A percentile compares a stretch with the other conserved stretches of the same genome.
Conservation (phyloP, 2,329 filamentous ascomycete genomes). For the Incumbomyces delicatus region DNA sequence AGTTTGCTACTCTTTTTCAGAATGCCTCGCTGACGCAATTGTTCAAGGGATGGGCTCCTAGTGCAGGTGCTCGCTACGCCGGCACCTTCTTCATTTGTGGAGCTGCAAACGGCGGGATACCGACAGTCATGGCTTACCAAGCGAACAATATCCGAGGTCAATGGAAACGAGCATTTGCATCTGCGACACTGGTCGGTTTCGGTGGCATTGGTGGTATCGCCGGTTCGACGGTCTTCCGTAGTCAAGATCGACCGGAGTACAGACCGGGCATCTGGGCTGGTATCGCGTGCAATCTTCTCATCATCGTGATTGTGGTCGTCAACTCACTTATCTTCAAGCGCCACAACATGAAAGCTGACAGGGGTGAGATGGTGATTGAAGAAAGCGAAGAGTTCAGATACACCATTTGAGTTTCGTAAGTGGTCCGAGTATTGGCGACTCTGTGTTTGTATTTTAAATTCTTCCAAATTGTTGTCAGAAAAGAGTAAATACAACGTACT, state of each 20-base stretch:
- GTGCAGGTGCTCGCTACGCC: no score
- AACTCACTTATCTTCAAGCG: slow-evolving; percentile 47
- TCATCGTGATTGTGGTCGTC: slow-evolving; percentile 42
- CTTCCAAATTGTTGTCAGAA: no score
- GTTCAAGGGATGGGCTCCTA: no score
- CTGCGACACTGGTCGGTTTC: slow-evolving; percentile 34
- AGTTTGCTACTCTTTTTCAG: no score
- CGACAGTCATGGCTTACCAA: slow-evolving; percentile 25
- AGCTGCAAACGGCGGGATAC: slow-evolving; percentile 24
- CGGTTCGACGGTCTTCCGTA: slow-evolving; percentile 17
- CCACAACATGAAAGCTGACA: slow-evolving; percentile 41
- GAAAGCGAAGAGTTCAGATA: slow-evolving; percentile 30
- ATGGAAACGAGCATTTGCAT: slow-evolving; percentile 19
- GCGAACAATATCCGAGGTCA: slow-evolving; percentile 26
- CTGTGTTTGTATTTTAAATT: no score
- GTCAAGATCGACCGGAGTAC: slow-evolving; percentile 19
- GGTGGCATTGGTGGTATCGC: slow-evolving; percentile 22
- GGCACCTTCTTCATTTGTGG: slow-evolving; percentile 24
- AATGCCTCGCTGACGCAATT: no score
- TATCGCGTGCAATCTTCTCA: slow-evolving; percentile 40
- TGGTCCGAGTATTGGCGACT: no score
- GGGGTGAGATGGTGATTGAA: slow-evolving; percentile 42
- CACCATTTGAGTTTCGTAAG: slow-evolving; percentile 19
- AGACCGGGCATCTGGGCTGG: slow-evolving; percentile 11
- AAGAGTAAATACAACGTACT: no score